Conservation (phyloP, 805 yeast species). For the Yamadazyma nakazawae region DNA sequence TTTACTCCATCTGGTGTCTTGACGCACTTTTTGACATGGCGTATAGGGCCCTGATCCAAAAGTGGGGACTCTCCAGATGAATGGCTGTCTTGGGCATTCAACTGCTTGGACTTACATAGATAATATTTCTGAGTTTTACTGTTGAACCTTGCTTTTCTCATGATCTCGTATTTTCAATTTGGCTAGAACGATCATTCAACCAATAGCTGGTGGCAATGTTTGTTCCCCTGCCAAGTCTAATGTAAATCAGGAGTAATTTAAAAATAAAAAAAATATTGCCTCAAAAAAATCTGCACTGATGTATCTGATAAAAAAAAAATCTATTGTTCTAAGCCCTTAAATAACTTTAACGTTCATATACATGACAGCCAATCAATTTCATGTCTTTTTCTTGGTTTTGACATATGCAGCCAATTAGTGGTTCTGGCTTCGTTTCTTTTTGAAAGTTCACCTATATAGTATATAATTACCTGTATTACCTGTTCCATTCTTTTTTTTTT, state of each 20-base stretch:
- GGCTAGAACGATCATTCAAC: background rate
- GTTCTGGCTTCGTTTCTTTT: background rate
- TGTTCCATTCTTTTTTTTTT: background rate
- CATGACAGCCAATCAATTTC: background rate
- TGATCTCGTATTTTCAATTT: background rate
- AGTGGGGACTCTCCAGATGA: background rate
- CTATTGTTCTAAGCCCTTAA: background rate
- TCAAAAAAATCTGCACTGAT: constrained; percentile 1
- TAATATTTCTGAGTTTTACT: too few relatives aligned
- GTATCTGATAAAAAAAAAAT: constrained; percentile 6
- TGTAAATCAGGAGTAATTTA: background rate
- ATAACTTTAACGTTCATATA: background rate
- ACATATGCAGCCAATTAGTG: background rate
- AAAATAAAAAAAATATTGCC: background rate
- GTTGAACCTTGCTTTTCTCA: background rate
- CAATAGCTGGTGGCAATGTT: background rate
- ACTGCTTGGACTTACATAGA: background rate
- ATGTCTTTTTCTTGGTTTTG: background rate
- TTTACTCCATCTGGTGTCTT: background rate
- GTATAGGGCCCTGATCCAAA: background rate
- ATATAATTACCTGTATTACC: background rate
- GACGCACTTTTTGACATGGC: background rate
- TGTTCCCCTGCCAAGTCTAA: background rate
- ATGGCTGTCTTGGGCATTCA: background rate
- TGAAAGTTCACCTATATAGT: background rate